These are phyloP conservation scores for Annulohypoxylon nitens DNA, from an alignment of 495 filamentous ascomycete species.

Conservation along the genomic window DNA sequence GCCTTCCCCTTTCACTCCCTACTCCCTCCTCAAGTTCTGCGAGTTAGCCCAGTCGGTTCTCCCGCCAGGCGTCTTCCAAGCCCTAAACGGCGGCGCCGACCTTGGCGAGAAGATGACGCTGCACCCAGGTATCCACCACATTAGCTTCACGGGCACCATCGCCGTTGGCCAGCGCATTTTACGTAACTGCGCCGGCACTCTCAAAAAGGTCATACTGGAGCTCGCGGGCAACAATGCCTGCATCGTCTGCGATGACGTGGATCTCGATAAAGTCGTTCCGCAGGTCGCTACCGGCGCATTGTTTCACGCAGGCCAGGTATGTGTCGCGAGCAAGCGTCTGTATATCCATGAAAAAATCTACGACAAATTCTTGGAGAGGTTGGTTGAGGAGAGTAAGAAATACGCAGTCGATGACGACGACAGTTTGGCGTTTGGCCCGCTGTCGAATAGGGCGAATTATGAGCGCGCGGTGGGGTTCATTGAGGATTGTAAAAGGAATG, in stretches of 20 bases:
- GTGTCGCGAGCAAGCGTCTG: constrained; percentile 70
- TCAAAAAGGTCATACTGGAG: constrained; percentile 68
- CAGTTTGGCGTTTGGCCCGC: constrained; percentile 62
- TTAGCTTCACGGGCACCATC: constrained; percentile 77
- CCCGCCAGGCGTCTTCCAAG: constrained; percentile 76
- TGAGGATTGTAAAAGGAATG: constrained; percentile 58
- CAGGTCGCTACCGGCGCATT: constrained; percentile 65
- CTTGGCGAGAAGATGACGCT: constrained; percentile 69
- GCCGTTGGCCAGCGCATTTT: constrained; percentile 74
- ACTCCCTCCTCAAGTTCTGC: constrained; percentile 72
- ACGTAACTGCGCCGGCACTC: constrained; percentile 68
- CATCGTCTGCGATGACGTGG: constrained; percentile 74
- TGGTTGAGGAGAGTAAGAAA: constrained; percentile 68
- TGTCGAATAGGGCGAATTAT: constrained; percentile 73
- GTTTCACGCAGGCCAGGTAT: constrained; percentile 71
- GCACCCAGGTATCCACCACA: constrained; percentile 74
- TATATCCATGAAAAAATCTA: constrained; percentile 79
- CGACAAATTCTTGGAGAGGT: constrained; percentile 67
- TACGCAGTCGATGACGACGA: constrained; percentile 61
- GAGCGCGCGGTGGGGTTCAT: constrained; percentile 65
- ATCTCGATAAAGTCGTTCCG: constrained; percentile 70
- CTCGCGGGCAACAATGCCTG: constrained; percentile 77
- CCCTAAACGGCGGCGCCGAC: constrained; percentile 73
- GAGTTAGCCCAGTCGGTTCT: constrained; percentile 72
- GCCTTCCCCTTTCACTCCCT: constrained; percentile 74